Percentiles rank a stretch among this genome's conserved stretches.
Evolutionary conservation across 371 early-diverging fungal genomes (phyloP).

Genomic region (Scutellospora calospora): DNA sequence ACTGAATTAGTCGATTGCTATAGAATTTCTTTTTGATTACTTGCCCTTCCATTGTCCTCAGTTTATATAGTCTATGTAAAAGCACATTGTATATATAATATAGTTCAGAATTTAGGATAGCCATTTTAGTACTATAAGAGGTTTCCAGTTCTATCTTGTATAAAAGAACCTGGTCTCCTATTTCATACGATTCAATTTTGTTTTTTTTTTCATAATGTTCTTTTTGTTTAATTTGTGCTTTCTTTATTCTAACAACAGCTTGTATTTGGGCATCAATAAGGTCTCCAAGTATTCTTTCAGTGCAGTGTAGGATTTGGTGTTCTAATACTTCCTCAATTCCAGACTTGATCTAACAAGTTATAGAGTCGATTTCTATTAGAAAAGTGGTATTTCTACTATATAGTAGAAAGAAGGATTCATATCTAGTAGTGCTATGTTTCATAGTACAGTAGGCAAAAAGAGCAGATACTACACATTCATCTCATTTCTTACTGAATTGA

Average conservation of each 20-base stretch:
- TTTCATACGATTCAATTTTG: not conserved
- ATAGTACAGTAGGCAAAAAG: slow-evolving; percentile 54
- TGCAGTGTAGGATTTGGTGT: too few species aligned
- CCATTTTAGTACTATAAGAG: too few species aligned
- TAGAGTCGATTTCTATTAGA: not conserved
- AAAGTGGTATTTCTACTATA: not conserved
- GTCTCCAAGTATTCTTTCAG: not conserved
- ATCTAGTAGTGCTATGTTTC: not conserved
- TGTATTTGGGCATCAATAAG: not conserved
- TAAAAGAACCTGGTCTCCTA: too few species aligned
- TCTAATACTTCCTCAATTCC: not conserved
- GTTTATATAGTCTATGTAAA: not conserved
- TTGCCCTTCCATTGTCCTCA: not conserved
- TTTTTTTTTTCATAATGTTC: not conserved
- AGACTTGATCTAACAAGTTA: not conserved
- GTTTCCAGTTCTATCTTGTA: too few species aligned
- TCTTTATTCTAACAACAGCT: not conserved
- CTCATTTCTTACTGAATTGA: slow-evolving; percentile 53
- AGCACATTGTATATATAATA: not conserved
- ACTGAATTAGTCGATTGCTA: not conserved
- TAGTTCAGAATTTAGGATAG: too few species aligned
- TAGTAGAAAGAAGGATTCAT: not conserved
- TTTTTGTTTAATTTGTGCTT: not conserved
- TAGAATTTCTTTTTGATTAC: not conserved
- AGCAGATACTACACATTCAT: slow-evolving; percentile 8